Conservation (phyloP, 768 basidiomycete genomes). For the Rhizopogon vulgaris region DNA sequence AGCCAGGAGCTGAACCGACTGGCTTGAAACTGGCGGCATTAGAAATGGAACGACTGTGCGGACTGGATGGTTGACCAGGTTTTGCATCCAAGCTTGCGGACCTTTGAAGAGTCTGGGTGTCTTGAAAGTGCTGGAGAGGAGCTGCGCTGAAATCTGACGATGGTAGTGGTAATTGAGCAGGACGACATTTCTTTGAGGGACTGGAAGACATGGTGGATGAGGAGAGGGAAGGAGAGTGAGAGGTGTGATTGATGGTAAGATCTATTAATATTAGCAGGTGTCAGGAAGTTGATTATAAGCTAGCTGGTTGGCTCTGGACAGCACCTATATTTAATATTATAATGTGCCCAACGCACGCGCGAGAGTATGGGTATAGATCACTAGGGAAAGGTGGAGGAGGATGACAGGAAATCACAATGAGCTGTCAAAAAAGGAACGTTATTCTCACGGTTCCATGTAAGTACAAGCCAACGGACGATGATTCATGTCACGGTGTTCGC, state of each 20-base stretch:
- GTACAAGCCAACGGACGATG: neutral
- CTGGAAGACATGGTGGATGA: neutral
- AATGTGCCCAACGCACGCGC: too few species aligned
- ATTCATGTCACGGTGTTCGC: neutral
- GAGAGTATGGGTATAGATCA: too few species aligned
- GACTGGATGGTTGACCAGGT: neutral
- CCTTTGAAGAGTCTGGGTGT: conserved; percentile 2
- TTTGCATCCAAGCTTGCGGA: conserved; percentile 7
- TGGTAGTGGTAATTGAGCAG: conserved; percentile 10
- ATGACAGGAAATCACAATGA: too few species aligned
- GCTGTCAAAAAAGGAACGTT: neutral
- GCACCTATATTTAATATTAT: too few species aligned
- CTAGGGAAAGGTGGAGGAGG: too few species aligned
- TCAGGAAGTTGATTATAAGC: neutral
- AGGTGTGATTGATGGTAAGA: too few species aligned
- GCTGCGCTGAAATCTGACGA: conserved; percentile 11
- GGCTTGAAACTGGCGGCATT: conserved; percentile 10
- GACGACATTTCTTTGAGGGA: conserved; percentile 4
- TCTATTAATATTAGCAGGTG: too few species aligned
- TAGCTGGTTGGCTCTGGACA: neutral
- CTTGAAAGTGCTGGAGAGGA: conserved; percentile 10
- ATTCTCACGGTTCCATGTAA: neutral
- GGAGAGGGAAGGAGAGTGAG: too few species aligned
- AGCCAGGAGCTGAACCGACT: conserved; percentile 6
- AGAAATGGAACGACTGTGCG: conserved; percentile 7